These are phyloP conservation scores for Cladosporium halotolerans DNA, from an alignment of 2,329 filamentous ascomycete genomes.

Conservation along the genomic window DNA sequence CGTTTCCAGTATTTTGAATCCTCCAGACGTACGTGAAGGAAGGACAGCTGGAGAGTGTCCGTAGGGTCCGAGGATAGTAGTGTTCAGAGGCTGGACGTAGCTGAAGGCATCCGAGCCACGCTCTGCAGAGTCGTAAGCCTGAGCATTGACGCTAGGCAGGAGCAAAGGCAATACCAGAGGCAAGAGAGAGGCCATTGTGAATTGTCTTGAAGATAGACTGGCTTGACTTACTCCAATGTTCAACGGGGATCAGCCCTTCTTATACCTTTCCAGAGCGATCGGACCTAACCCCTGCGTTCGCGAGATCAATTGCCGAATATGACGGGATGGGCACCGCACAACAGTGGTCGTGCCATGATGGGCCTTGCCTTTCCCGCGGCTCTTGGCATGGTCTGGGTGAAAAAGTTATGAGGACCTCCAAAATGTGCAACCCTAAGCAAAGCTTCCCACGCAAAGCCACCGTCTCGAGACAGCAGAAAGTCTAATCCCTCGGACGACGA, in stretches of 20 bases:
- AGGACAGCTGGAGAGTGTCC: conserved; percentile 7
- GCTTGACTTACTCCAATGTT: not conserved
- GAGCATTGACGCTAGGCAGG: conserved; percentile 4
- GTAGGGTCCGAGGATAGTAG: conserved; percentile 6
- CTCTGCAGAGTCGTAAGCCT: conserved; percentile 3
- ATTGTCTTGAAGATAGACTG: not conserved
- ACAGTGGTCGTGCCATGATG: conserved; percentile 1
- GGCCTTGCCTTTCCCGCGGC: not conserved
- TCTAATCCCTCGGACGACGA: not conserved
- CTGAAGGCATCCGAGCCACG: conserved; percentile 3
- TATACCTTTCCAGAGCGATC: not conserved
- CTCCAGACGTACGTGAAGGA: conserved; percentile 1
- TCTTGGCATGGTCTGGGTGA: conserved; percentile 3
- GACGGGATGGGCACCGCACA: not conserved
- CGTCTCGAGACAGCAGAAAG: too few species aligned
- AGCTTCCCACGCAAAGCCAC: too few species aligned
- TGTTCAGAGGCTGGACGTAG: conserved; percentile 10
- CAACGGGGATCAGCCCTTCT: not conserved
- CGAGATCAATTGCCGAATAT: conserved; percentile 6
- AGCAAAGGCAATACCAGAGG: conserved; percentile 10
- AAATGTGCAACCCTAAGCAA: not conserved
- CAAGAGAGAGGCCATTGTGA: conserved; percentile 13
- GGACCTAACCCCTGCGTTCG: not conserved
- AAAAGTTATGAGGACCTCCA: not conserved
- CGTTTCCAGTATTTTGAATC: not conserved